Base-by-base conservation (phyloP, 345 rosid genomes). In the Isatis tinctoria region DNA sequence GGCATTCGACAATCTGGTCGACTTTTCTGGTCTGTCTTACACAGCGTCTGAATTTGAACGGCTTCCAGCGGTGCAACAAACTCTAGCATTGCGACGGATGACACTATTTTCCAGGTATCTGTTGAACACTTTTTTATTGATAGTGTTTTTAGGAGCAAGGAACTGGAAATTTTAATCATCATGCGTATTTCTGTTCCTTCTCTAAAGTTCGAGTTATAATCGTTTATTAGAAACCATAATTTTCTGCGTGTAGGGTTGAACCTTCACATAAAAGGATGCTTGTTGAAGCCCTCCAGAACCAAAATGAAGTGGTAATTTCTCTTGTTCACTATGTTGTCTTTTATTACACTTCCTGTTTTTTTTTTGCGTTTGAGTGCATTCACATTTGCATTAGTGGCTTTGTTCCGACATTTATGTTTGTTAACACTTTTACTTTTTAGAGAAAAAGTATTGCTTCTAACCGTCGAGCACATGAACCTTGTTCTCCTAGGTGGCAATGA, bases 251-350 rank as follows among this genome's bases (percentile, higher is more conserved):
- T 74, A 95, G 99, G 91, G 99, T 95, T 69, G 98, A 95, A 79
- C 99, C 99, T 78, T 83, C 92, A 73, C 99, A 95, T 72, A 95
- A 95, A 80, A 90, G 92, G 82, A 92, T 92, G 97, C 96, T 95
- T 67, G 99, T 95, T 76, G 99, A 95, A 83, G 96, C 97, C 75
- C 81, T 95, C 37, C 98, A 87, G 78, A 89, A 85, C 82, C 98
- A 95, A 83, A 95, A 95, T 76, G 99, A 95, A 92, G 97, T 95
- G 92, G 99, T 92, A 90, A 41, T 65, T 69, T 56, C 78, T 71
- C 36, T 14, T 40, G 53, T 48, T 56, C 49, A 51, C 49, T 26
- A 59, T 53, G 24, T 36, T 70, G 33, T 66, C 54, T 49, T 64
- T 41, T 56, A 18, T 57, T 45, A 20, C 66, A 39, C 39, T 43